phyloP scores from a whole-genome alignment of 768 basidiomycete genomes.

The Tephrocybe sp. region DNA sequence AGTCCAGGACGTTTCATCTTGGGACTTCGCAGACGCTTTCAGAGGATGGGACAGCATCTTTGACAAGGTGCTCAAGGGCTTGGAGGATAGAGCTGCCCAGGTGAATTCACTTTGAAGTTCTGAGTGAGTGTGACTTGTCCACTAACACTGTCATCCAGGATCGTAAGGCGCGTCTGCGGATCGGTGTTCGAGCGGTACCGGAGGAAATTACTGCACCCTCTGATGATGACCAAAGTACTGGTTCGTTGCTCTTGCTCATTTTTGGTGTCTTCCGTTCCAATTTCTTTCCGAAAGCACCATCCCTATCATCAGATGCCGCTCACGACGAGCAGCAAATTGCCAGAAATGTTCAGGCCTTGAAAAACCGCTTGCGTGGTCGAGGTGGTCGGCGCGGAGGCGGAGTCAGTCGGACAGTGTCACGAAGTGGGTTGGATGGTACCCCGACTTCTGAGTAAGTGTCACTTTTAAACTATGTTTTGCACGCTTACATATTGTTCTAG shows the following conservation, averaged over 20 bases:
- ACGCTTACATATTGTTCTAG: conserved; percentile 27
- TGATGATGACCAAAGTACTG: conserved; percentile 62
- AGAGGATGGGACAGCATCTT: conserved; percentile 83
- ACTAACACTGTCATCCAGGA: conserved; percentile 45
- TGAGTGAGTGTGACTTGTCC: conserved; percentile 4
- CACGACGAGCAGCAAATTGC: conserved; percentile 90
- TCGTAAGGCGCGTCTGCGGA: conserved; percentile 63
- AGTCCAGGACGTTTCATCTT: conserved; percentile 41
- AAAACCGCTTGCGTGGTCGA: conserved; percentile 77
- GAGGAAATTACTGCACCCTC: conserved; percentile 51
- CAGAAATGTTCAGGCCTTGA: conserved; percentile 88
- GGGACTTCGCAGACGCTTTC: conserved; percentile 72
- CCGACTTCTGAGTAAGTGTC: conserved; percentile 68
- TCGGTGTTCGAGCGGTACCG: conserved; percentile 34
- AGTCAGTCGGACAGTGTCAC: conserved; percentile 46
- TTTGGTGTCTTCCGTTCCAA: neutral
- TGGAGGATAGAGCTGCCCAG: conserved; percentile 76
- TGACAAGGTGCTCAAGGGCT: conserved; percentile 67
- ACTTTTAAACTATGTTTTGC: neutral
- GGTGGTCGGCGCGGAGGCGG: conserved; percentile 61
- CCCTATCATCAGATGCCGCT: conserved; percentile 47
- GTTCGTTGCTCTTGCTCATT: conserved; percentile 33
- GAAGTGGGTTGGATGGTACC: conserved; percentile 60
- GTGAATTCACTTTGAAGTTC: conserved; percentile 33
- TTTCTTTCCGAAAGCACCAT: conserved; percentile 36